These are phyloP conservation scores for Hygrophorus russula DNA, from an alignment of 768 basidiomycete species.

Conservation along the genomic window DNA sequence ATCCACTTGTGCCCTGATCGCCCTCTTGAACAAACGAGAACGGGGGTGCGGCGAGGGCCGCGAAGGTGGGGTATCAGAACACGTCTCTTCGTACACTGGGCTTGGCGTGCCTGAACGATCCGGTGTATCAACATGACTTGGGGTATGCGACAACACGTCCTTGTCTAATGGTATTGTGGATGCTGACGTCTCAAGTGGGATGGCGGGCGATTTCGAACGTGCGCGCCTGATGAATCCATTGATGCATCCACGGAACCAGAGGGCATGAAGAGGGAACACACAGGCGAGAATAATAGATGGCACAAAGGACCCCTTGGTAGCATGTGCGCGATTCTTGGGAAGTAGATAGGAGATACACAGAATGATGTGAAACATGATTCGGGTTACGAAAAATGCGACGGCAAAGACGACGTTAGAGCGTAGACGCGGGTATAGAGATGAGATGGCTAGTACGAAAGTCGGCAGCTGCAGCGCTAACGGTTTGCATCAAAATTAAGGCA, in stretches of 20 bases:
- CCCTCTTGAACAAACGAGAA: too few species aligned
- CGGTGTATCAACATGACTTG: too few species aligned
- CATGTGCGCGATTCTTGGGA: conserved; percentile 16
- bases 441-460: conserved; percentile 39
- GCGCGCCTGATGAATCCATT: conserved; percentile 29
- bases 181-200: background rate
- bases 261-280: conserved; percentile 38
- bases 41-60: too few species aligned
- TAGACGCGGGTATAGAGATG: conserved; percentile 29
- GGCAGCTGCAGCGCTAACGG: conserved; percentile 25
- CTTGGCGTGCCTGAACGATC: too few species aligned
- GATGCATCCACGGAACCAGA: conserved; percentile 43
- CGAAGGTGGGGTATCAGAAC: too few species aligned
- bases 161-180: background rate
- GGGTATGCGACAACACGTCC: too few species aligned
- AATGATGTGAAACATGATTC: conserved; percentile 34
- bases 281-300: conserved; percentile 27
- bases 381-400: conserved; percentile 35
- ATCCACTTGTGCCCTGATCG: too few species aligned
- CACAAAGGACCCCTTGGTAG: conserved; percentile 22
- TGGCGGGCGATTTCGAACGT: background rate
- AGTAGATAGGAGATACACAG: conserved; percentile 21
- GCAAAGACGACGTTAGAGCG: conserved; percentile 43
- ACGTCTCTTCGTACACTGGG: too few species aligned
- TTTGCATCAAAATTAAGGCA: background rate